Conservation (phyloP, 352 stramenopile genomes). For the Pythium brassicae region DNA sequence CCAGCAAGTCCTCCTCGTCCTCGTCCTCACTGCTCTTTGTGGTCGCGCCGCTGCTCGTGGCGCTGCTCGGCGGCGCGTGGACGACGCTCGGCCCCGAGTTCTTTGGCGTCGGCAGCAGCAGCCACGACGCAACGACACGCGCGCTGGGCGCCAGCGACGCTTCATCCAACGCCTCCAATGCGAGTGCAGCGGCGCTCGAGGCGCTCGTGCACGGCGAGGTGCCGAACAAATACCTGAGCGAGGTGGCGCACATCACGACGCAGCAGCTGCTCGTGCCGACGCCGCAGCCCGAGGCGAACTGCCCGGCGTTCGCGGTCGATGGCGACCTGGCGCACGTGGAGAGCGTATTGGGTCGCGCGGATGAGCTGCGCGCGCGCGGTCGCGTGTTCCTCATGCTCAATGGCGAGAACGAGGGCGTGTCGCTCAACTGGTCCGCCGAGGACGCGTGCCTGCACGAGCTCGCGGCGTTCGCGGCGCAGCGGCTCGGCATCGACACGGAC, state of each 20-base stretch:
- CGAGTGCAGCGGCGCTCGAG: not conserved
- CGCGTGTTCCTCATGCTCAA: slow-evolving; percentile 72
- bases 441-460: slow-evolving; percentile 46
- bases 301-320: slow-evolving; percentile 22
- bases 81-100: slow-evolving; percentile 7
- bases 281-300: slow-evolving; percentile 14
- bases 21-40: slow-evolving; percentile 27
- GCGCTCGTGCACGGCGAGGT: slow-evolving; percentile 11
- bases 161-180: slow-evolving; percentile 2
- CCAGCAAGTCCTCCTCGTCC: not conserved
- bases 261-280: slow-evolving; percentile 29
- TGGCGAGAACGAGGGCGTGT: slow-evolving; percentile 51
- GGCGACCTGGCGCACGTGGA: slow-evolving; percentile 32
- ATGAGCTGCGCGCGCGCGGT: slow-evolving; percentile 24
- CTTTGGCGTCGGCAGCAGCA: not conserved
- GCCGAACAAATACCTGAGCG: slow-evolving; percentile 52
- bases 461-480: slow-evolving; percentile 24
- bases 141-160: slow-evolving; percentile 7
- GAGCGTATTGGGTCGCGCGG: slow-evolving; percentile 21
- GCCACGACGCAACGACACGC: not conserved
- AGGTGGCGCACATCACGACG: slow-evolving; percentile 42
- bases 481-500: slow-evolving; percentile 42
- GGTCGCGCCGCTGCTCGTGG: slow-evolving; percentile 26
- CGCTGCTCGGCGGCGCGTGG: slow-evolving; percentile 29
- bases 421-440: slow-evolving; percentile 28